Conservation (phyloP, 2,329 filamentous ascomycete species). For the Scopulariopsis brevicaulis region DNA sequence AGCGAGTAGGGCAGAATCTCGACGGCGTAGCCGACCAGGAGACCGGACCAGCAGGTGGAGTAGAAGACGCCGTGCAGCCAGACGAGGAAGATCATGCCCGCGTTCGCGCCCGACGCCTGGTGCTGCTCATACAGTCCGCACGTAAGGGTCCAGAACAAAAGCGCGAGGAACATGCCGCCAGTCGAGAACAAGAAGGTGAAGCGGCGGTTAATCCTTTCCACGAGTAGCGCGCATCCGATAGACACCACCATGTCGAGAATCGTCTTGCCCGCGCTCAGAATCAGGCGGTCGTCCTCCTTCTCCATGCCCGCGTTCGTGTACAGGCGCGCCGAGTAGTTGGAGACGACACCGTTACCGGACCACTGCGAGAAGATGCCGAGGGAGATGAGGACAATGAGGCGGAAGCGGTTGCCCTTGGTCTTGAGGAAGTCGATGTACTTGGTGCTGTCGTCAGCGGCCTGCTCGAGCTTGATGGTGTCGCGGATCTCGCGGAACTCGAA, state of each 20-base stretch:
- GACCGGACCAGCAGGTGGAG: slow-evolving; percentile 46
- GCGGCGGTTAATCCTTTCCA: slow-evolving; percentile 39
- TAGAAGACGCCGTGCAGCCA: slow-evolving; percentile 50
- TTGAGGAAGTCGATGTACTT: slow-evolving; percentile 49
- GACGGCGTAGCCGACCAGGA: slow-evolving; percentile 44
- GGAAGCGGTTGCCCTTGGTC: slow-evolving; percentile 53
- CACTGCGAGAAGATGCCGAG: slow-evolving; percentile 59
- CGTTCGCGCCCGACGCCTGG: slow-evolving; percentile 24
- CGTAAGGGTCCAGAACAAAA: slow-evolving; percentile 37
- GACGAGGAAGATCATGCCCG: slow-evolving; percentile 45
- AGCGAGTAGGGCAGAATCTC: slow-evolving; percentile 49
- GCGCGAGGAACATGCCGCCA: slow-evolving; percentile 35
- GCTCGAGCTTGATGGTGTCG: slow-evolving; percentile 49
- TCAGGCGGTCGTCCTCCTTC: slow-evolving; percentile 29
- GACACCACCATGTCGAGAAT: slow-evolving; percentile 48
- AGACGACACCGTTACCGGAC: slow-evolving; percentile 55
- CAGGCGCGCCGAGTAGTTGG: slow-evolving; percentile 54
- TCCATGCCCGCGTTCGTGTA: slow-evolving; percentile 51
- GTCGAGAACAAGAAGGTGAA: slow-evolving; percentile 40
- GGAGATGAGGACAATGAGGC: slow-evolving; percentile 49
- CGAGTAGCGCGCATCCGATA: slow-evolving; percentile 36
- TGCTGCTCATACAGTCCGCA: slow-evolving; percentile 41
- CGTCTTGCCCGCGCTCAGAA: slow-evolving; percentile 42
- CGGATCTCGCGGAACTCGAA: slow-evolving; percentile 58
- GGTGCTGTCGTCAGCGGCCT: slow-evolving; percentile 31